Evolutionary conservation across 2,329 filamentous ascomycete species (phyloP).

Genomic region (Clarireedia monteithiana): DNA sequence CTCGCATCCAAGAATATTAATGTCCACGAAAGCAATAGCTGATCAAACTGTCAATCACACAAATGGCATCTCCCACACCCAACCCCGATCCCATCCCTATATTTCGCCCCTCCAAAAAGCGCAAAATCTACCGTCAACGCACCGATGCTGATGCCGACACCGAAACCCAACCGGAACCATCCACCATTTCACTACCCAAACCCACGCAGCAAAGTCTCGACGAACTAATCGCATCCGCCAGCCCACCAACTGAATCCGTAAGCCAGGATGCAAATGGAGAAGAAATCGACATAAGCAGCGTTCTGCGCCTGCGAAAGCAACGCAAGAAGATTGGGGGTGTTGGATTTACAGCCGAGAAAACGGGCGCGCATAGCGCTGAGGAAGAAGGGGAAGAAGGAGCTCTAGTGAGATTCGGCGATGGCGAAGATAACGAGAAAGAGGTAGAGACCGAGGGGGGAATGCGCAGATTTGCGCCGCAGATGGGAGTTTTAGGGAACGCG

Average conservation of each 20-base stretch:
- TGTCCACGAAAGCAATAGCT: too few relatives aligned
- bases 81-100: conserved; percentile 8
- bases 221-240: conserved; percentile 21
- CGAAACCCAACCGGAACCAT: conserved; percentile 3
- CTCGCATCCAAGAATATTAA: too few relatives aligned
- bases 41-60: too few relatives aligned
- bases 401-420: conserved; percentile 18
- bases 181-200: conserved; percentile 8
- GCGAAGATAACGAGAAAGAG: conserved; percentile 5
- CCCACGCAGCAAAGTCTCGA: conserved; percentile 22
- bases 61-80: conserved; percentile 6
- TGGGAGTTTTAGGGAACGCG: conserved; percentile 56
- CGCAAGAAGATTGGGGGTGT: conserved; percentile 46
- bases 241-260: conserved; percentile 4
- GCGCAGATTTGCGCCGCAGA: conserved; percentile 63
- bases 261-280: conserved; percentile 23
- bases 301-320: conserved; percentile 44
- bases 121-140: conserved; percentile 51
- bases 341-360: conserved; percentile 37
- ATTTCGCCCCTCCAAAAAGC: conserved; percentile 52
- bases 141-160: conserved; percentile 22
- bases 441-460: conserved; percentile 10
- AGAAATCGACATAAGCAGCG: conserved; percentile 37
- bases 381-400: conserved; percentile 6
- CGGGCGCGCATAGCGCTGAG: conserved; percentile 19